phyloP scores from a whole-genome alignment of 2,329 filamentous ascomycete genomes.

The Fusarium staphyleae region DNA sequence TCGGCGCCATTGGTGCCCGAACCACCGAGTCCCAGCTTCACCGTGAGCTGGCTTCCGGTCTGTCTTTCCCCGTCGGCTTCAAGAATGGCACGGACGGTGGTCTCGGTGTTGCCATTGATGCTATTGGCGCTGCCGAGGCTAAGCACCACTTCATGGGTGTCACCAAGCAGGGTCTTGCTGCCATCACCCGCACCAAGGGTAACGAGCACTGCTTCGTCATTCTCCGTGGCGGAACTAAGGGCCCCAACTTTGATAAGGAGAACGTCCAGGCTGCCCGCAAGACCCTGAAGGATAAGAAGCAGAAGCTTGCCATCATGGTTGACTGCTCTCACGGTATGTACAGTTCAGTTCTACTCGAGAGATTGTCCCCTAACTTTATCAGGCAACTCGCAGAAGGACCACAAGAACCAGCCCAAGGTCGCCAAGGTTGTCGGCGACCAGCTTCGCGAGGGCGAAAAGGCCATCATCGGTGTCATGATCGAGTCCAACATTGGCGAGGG shows the following conservation, averaged over 20 bases:
- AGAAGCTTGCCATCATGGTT: constrained; percentile 92
- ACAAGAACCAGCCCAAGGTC: constrained; percentile 96
- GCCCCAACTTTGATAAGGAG: constrained; percentile 91
- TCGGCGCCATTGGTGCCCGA: constrained; percentile 93
- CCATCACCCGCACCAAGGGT: constrained; percentile 90
- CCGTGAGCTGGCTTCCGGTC: constrained; percentile 90
- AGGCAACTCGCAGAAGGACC: constrained; percentile 98
- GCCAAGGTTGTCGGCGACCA: constrained; percentile 83
- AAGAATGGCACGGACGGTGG: constrained; percentile 99
- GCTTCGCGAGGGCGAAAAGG: constrained; percentile 83
- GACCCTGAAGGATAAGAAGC: constrained; percentile 79
- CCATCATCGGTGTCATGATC: constrained; percentile 97
- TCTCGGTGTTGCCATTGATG: constrained; percentile 90
- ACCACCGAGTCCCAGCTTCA: constrained; percentile 98
- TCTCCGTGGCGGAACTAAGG: constrained; percentile 86
- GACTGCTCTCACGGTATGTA: constrained; percentile 92
- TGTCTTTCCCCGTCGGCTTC: constrained; percentile 98
- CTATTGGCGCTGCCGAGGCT: constrained; percentile 85
- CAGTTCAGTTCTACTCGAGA: constrained; percentile 70
- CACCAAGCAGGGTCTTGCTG: constrained; percentile 94
- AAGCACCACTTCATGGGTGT: constrained; percentile 98
- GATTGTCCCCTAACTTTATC: constrained; percentile 5
- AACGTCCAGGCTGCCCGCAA: constrained; percentile 82
- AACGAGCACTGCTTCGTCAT: constrained; percentile 99
- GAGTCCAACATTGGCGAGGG: constrained; percentile 96